Evolutionary conservation across 208 protist genomes (phyloP), one percentile per base, ranked within the genome.

Genomic region (Wallacemonas sp.): DNA sequence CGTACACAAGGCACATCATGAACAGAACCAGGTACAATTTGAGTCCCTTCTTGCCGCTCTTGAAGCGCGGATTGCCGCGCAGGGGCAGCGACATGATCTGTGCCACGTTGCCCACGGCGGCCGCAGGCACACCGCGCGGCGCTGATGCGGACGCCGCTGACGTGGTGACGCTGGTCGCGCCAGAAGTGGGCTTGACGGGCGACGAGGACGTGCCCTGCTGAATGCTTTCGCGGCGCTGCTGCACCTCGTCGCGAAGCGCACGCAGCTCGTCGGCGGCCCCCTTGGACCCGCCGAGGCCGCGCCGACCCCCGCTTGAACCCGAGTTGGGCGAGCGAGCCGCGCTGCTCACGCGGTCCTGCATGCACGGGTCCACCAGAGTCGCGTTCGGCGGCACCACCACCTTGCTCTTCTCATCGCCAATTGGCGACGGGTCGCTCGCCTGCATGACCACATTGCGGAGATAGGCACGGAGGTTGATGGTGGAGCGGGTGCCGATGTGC

Each of bases 391-490:
- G 77, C 11, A 83, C 77, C 1, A 82, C 54, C 2, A 78, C 48
- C 65, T 69, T 52, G 25, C 46, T 36, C 20, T 61, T 62, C 16
- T 71, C 49, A 10, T 55, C 59, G n/a, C 49, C 70, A 3, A 28
- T 48, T 22, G 57, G 59, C 0, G 65, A 61, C 12, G 75, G 65
- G 42, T 76, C 66, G 48, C 31, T 70, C 23, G 14, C 31, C 8
- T 59, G 41, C 61, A 81, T 41, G 39, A 87, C 65, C 2, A 87
- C 81, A 55, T 84, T 76, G 32, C 73, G 48, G 67, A 77, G 75
- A 65, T 76, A 91, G 2, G 76, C 87, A 57, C 81, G 83, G 45
- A 93, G 67, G 52, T 65, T 72, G 18, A 91, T 67, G 2, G 64
- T 52, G 1, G 65, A 46, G 23, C 66, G 70, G 12, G 32, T 31